These are phyloP conservation scores for Colletotrichum higginsianum DNA, from an alignment of 2,329 filamentous ascomycete genomes.

Conservation along the genomic window DNA sequence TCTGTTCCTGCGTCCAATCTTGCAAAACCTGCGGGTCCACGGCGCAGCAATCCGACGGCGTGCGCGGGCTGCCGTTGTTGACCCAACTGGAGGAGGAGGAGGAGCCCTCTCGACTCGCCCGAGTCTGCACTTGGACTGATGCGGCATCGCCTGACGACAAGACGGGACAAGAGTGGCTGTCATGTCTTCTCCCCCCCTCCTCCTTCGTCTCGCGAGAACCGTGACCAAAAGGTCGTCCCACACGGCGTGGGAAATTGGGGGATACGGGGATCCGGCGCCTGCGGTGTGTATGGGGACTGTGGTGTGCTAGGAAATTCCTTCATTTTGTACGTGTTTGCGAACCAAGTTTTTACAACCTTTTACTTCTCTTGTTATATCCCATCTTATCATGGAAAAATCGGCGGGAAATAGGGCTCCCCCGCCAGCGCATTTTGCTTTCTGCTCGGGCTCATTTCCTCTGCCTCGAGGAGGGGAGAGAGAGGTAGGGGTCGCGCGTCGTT, in stretches of 20 bases:
- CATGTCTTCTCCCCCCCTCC: no score
- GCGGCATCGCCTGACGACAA: neutral
- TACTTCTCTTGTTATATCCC: no score
- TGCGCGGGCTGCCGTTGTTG: constrained; percentile 3
- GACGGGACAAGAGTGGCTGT: neutral
- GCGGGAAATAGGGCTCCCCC: neutral
- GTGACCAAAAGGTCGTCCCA: neutral
- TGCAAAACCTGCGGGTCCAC: neutral
- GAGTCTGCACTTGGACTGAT: constrained; percentile 23
- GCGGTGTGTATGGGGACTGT: neutral
- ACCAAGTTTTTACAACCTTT: neutral
- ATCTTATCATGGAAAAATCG: neutral
- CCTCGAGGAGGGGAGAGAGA: neutral
- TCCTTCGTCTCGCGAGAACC: neutral
- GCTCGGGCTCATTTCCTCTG: constrained; percentile 11
- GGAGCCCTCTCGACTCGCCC: neutral
- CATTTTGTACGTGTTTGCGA: neutral
- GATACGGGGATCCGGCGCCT: neutral
- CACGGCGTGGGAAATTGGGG: neutral
- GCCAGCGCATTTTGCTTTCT: constrained; percentile 3
- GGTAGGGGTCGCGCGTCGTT: neutral
- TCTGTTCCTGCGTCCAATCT: constrained; percentile 9
- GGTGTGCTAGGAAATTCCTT: neutral
- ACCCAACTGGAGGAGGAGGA: neutral
- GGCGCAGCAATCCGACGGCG: neutral